phyloP scores from a whole-genome alignment of 2,329 filamentous ascomycete species.

The Sarocladium kiliense region DNA sequence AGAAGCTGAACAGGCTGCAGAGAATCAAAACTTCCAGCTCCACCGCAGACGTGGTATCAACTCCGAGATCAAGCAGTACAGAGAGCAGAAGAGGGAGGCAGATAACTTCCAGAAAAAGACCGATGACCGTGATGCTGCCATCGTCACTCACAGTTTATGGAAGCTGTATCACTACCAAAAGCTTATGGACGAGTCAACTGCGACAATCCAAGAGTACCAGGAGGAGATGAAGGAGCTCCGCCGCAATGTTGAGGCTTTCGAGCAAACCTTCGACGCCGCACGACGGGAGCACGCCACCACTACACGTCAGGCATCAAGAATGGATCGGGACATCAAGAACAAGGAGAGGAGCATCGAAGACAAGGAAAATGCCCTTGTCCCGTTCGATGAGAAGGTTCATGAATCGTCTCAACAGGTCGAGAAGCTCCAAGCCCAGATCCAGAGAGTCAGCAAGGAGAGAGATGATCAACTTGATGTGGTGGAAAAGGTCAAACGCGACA shows the following conservation, averaged over 20 bases:
- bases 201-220: conserved; percentile 87
- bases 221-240: conserved; percentile 91
- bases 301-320: conserved; percentile 68
- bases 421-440: conserved; percentile 61
- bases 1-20: conserved; percentile 78
- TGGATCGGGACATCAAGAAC: conserved; percentile 78
- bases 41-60: conserved; percentile 91
- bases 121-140: conserved; percentile 82
- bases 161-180: conserved; percentile 94
- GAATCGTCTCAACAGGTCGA: conserved; percentile 69
- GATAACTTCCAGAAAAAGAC: conserved; percentile 90
- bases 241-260: conserved; percentile 80
- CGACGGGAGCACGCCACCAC: conserved; percentile 78
- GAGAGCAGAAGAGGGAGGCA: conserved; percentile 92
- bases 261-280: conserved; percentile 73
- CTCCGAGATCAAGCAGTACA: conserved; percentile 95
- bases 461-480: conserved; percentile 65
- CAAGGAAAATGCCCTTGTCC: conserved; percentile 77
- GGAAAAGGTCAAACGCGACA: conserved; percentile 71
- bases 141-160: conserved; percentile 92
- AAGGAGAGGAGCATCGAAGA: conserved; percentile 88
- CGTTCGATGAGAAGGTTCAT: conserved; percentile 86
- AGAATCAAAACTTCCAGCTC: conserved; percentile 84
- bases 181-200: conserved; percentile 85
- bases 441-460: conserved; percentile 69